Percentiles rank a stretch among this genome's conserved stretches.
Evolutionary conservation across 148 eudicot genomes (phyloP).

Genomic region (Spergularia marina): DNA sequence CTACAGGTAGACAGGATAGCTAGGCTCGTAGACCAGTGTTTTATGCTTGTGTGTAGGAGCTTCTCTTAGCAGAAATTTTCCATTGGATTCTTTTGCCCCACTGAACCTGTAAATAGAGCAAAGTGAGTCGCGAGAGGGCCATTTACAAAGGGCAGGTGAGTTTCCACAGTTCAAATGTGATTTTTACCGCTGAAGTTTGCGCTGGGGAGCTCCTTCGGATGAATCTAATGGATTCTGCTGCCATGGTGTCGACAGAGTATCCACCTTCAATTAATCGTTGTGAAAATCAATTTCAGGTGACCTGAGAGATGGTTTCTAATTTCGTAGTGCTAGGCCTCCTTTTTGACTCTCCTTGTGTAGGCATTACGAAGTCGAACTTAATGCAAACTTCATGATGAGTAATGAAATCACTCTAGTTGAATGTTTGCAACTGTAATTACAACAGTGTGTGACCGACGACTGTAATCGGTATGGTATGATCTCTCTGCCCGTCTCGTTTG

Average conservation of each 20-base stretch:
- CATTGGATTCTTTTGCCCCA: slow-evolving; percentile 26
- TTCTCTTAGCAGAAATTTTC: slow-evolving; percentile 27
- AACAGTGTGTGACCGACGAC: background rate
- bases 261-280: slow-evolving; percentile 18
- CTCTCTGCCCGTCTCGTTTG: background rate
- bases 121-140: slow-evolving; percentile 31
- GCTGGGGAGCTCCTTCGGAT: slow-evolving; percentile 20
- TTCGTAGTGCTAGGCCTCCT: background rate
- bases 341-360: too few species aligned
- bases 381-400: background rate
- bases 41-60: slow-evolving; percentile 25
- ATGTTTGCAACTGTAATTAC: background rate
- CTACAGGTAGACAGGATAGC: slow-evolving; percentile 34
- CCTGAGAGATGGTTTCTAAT: slow-evolving; percentile 25
- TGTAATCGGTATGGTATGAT: background rate
- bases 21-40: slow-evolving; percentile 31
- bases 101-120: slow-evolving; percentile 58
- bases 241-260: slow-evolving; percentile 11
- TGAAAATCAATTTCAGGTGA: slow-evolving; percentile 19
- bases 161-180: slow-evolving; percentile 29
- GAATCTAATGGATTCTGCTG: slow-evolving; percentile 31
- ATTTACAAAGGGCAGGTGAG: slow-evolving; percentile 21
- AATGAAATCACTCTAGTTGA: background rate
- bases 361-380: background rate
- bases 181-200: slow-evolving; percentile 22